Evolutionary conservation across 495 filamentous ascomycete species (phyloP), one percentile per base, ranked within the genome.

Genomic region (Penicillium ucsense): DNA sequence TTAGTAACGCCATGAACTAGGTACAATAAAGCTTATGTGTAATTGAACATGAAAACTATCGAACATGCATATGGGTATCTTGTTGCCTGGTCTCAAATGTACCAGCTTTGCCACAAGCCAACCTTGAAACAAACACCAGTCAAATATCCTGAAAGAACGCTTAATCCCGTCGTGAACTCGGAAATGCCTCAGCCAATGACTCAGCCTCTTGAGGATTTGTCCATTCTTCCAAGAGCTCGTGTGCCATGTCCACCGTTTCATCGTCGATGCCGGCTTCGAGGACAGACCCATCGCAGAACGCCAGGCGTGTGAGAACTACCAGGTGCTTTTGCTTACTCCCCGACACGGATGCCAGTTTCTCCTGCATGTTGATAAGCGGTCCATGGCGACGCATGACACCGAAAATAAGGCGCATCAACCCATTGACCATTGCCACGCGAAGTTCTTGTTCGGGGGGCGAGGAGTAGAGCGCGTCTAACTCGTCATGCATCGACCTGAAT

Each of bases 201-300:
- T 84, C 81, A 3, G 81, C 84, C 61, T 88, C 84, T 52, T 88
- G 78, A 6, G 82, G 81, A 53, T 76, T 85, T 28, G 85, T 71
- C 54, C 75, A 74, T 44, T 75, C 72, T 54, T 86, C 82, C 39
- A 88, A 57, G 50, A 88, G 68, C 51, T 67, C 63, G 54, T 82
- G 78, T 43, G 84, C 84, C 61, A 72, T 76, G 45, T 85, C 81
- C 12, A 81, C 72, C 8, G 79, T 79, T 41, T 82, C 81, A 43
- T 84, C 78, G 20, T 82, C 77, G 44, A 88, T 82, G 3, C 81
- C 82, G 20, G 65, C 65, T 59, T 88, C 84, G 9, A 85, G 60
- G 38, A 81, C 67, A 5, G 72, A 52, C 3, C 76, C 75, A 48
- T 85, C 81, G 40, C 74, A 79, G 47, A 88, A 86, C 2, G 84